phyloP scores from a whole-genome alignment of 1,284 basidiomycete species.

The Cryptococcus sp. region DNA sequence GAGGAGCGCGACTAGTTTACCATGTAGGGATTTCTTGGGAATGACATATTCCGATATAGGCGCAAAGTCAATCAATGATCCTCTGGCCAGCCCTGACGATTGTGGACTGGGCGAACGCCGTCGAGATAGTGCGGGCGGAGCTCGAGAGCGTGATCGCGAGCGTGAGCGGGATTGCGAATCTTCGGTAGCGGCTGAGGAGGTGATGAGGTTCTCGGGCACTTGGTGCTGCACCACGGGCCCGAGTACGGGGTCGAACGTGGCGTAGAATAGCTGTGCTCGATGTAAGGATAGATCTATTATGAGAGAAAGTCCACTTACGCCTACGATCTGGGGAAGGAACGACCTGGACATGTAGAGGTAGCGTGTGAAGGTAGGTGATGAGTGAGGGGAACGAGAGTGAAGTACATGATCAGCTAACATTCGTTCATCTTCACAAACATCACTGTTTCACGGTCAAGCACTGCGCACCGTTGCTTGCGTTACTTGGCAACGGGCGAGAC shows the following conservation, averaged over 20 bases:
- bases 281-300: background rate
- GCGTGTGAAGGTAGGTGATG: background rate
- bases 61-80: slow-evolving; percentile 78
- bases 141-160: slow-evolving; percentile 31
- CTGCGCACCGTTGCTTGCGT: background rate
- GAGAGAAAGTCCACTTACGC: slow-evolving; percentile 32
- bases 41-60: slow-evolving; percentile 93
- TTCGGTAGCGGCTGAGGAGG: slow-evolving; percentile 23
- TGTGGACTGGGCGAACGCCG: slow-evolving; percentile 2
- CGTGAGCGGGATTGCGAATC: slow-evolving; percentile 26
- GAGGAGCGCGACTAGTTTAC: slow-evolving; percentile 72
- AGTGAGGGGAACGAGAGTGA: background rate
- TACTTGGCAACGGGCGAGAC: background rate
- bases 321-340: slow-evolving; percentile 52
- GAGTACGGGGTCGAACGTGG: slow-evolving; percentile 50
- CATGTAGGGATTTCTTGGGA: slow-evolving; percentile 81
- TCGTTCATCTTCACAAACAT: background rate
- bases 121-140: slow-evolving; percentile 4
- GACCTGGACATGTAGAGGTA: slow-evolving; percentile 42
- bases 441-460: background rate
- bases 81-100: background rate
- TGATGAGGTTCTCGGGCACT: slow-evolving; percentile 53
- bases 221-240: slow-evolving; percentile 51
- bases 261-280: slow-evolving; percentile 50
- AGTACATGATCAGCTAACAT: slow-evolving; percentile 3